Percentiles rank a stretch among this genome's conserved stretches.
These are phyloP conservation scores for Pigoraptor vietnamica DNA, from an alignment of 78 protist species.

Conservation along the genomic window DNA sequence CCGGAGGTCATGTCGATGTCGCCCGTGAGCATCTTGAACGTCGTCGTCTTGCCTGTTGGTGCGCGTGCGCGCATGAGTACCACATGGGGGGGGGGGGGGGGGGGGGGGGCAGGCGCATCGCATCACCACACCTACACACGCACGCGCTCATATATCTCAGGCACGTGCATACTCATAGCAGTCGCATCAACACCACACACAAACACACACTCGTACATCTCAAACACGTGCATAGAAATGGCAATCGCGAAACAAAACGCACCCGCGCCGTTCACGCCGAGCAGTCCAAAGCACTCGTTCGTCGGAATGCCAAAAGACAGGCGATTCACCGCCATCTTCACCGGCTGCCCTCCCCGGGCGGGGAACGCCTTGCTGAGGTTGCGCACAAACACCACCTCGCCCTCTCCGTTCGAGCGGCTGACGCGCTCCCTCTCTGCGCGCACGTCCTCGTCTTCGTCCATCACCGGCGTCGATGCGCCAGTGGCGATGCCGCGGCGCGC, in stretches of 20 bases:
- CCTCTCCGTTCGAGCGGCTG: not conserved
- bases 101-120: not conserved
- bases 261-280: slow-evolving; percentile 87
- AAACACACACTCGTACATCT: not conserved
- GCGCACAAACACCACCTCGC: slow-evolving; percentile 1
- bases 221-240: not conserved
- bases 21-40: slow-evolving; percentile 49
- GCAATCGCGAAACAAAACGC: not conserved
- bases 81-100: not conserved
- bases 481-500: not conserved
- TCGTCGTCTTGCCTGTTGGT: slow-evolving; percentile 75
- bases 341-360: not conserved
- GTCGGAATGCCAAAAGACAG: slow-evolving; percentile 38
- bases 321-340: slow-evolving; percentile 47
- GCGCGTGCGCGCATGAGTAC: not conserved
- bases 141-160: not conserved
- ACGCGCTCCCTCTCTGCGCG: slow-evolving; percentile 9
- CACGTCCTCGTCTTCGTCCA: slow-evolving; percentile 16
- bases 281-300: slow-evolving; percentile 75
- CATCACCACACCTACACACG: not conserved
- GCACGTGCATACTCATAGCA: not conserved
- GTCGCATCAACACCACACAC: no score
- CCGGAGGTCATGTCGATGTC: slow-evolving; percentile 16
- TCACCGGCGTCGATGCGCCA: not conserved
- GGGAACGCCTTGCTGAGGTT: slow-evolving; percentile 14